These are phyloP conservation scores for Cutaneotrichosporon spelunceum DNA, from an alignment of 1,284 basidiomycete genomes.

Conservation along the genomic window DNA sequence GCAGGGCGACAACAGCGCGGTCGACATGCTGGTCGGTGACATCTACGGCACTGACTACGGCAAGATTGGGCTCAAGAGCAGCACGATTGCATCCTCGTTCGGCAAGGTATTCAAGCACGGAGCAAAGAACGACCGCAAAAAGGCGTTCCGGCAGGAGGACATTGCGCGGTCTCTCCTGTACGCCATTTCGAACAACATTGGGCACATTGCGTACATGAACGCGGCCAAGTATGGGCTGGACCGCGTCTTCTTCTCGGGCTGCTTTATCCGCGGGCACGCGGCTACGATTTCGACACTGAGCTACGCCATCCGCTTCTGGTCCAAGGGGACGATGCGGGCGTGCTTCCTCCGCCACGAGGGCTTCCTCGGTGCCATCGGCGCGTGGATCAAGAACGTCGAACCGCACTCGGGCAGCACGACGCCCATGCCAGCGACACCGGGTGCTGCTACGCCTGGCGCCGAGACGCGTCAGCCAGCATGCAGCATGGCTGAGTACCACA, in stretches of 20 bases:
- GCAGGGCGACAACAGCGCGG: constrained; percentile 84
- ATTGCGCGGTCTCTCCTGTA: constrained; percentile 92
- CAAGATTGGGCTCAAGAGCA: constrained; percentile 92
- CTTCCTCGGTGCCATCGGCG: constrained; percentile 89
- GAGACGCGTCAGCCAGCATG: background rate
- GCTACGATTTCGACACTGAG: constrained; percentile 96
- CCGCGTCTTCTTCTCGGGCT: constrained; percentile 97
- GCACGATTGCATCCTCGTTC: constrained; percentile 95
- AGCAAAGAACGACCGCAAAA: constrained; percentile 55
- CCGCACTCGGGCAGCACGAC: constrained; percentile 5
- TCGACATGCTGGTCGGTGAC: constrained; percentile 99
- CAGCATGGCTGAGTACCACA: constrained; percentile 1
- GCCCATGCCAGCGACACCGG: background rate
- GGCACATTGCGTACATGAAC: constrained; percentile 99
- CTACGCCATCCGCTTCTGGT: constrained; percentile 99
- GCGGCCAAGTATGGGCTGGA: constrained; percentile 98
- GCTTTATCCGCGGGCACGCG: constrained; percentile 96
- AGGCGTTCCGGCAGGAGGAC: constrained; percentile 84
- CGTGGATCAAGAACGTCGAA: constrained; percentile 91
- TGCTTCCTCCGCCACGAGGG: constrained; percentile 97
- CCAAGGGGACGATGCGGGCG: constrained; percentile 93
- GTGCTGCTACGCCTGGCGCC: constrained; percentile 57
- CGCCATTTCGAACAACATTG: constrained; percentile 98
- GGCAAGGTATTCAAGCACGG: constrained; percentile 95
- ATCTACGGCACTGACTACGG: constrained; percentile 95